Conservation (phyloP, 257 asterid species). For the Datura wrightii region DNA sequence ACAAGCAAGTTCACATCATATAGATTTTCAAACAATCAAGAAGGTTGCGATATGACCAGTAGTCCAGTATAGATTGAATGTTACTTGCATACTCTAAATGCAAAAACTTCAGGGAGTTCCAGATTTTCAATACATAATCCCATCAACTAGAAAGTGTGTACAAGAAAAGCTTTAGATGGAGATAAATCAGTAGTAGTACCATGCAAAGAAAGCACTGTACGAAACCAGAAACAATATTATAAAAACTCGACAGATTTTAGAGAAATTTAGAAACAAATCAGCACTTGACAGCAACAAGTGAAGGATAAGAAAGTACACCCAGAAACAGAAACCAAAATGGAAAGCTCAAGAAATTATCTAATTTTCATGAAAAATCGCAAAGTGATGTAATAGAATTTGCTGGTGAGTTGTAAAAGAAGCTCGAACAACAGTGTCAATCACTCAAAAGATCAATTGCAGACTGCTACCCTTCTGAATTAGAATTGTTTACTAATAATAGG, state of each 20-base stretch:
- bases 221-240: background rate
- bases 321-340: background rate
- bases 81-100: background rate
- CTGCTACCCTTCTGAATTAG: background rate
- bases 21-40: slow-evolving; percentile 3
- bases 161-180: background rate
- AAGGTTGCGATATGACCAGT: background rate
- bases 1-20: slow-evolving; percentile 1
- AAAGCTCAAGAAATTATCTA: background rate
- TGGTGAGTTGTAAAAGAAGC: background rate
- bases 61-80: slow-evolving; percentile 22
- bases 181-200: slow-evolving; percentile 12
- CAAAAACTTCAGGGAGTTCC: background rate
- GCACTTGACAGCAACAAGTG: background rate
- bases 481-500: background rate
- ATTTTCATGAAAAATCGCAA: background rate
- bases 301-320: background rate
- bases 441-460: background rate
- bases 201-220: background rate
- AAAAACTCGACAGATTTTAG: background rate
- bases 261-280: background rate
- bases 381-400: background rate
- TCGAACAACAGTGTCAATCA: background rate
- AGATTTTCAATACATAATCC: background rate
- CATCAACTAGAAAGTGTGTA: background rate